Base-by-base conservation (phyloP, 2,329 filamentous ascomycete species). In the Biscogniauxia sp. region DNA sequence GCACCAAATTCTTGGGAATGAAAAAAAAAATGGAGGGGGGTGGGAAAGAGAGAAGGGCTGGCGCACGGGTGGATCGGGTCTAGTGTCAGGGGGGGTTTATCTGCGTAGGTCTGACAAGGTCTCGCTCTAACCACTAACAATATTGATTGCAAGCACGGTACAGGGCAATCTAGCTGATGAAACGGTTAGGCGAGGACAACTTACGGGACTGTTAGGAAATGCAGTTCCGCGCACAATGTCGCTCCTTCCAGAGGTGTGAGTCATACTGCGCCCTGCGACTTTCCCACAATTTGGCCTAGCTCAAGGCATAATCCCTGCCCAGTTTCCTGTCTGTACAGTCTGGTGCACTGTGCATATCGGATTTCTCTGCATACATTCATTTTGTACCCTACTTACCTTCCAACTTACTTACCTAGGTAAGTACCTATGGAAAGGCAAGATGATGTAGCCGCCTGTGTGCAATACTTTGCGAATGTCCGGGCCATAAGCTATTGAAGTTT, bases 171-270 rank as follows among this genome's bases (percentile, higher is more conserved):
- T 41, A 55, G 54, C 54, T 59, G 9, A 49, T 67, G 63, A 66
- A 68, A 68, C 65, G 57, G 69, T 66, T 72, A 71, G 62, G 41
- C 53, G 57, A 64, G 59, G 59, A 72, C 70, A 58, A 59, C 51
- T 32, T 49, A 28, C 23, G 41, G 54, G 32, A 41, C 37, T 37
- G 19, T 28, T 26, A 23, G 25, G 37, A 45, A 45, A 45, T 45
- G 37, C 37, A 45, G 37, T 17, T n/a, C 37, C 37, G 37, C 32
- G 32, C 11, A 6, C 37, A 45, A 45, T 20, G 56, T 57, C 52
- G 61, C 65, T 65, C 64, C 64, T 66, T 67, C 55, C 57, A 57
- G 58, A 49, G 28, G 63, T 71, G 61, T 72, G 70, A 72, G 61
- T 72, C 70, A 72, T 66, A 71, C 59, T 61, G 51, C 51, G 54